Evolutionary conservation across 176 grass and related monocot species (phyloP).

Genomic region (Oryza officinalis): DNA sequence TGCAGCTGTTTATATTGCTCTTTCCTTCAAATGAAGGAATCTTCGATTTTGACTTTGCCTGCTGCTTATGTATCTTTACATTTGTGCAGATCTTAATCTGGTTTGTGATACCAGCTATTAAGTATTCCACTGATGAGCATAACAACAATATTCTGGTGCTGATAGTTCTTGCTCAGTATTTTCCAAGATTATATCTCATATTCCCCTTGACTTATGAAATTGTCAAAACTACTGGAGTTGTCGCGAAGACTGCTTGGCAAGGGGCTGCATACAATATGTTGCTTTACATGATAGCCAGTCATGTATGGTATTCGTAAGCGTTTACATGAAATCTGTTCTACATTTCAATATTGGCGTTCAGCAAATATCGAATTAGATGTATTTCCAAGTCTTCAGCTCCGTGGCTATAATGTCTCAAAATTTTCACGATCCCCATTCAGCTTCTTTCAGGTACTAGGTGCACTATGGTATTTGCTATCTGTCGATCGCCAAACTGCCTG

Average conservation of each 20-base stretch:
- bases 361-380: conserved; percentile 1
- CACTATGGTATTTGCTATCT: conserved; percentile 83
- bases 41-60: neutral
- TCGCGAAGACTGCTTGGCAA: conserved; percentile 92
- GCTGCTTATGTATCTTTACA: conserved; percentile 38
- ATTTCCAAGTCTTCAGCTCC: neutral
- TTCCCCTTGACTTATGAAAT: conserved; percentile 92
- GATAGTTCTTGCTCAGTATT: conserved; percentile 87
- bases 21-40: conserved; percentile 1
- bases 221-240: conserved; percentile 85
- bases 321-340: conserved; percentile 1
- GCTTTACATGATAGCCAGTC: conserved; percentile 98
- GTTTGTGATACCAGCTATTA: conserved; percentile 85
- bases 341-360: neutral
- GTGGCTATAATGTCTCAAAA: neutral
- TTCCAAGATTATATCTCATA: conserved; percentile 98
- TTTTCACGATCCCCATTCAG: conserved; percentile 22
- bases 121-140: conserved; percentile 74
- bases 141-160: conserved; percentile 92
- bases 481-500: conserved; percentile 88
- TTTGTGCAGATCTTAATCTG: conserved; percentile 83
- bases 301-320: conserved; percentile 53
- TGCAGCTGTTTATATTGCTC: neutral
- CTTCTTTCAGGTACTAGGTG: conserved; percentile 71
- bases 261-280: conserved; percentile 94